phyloP scores from a whole-genome alignment of 2,329 filamentous ascomycete species.

The Paradendryphiella salina region DNA sequence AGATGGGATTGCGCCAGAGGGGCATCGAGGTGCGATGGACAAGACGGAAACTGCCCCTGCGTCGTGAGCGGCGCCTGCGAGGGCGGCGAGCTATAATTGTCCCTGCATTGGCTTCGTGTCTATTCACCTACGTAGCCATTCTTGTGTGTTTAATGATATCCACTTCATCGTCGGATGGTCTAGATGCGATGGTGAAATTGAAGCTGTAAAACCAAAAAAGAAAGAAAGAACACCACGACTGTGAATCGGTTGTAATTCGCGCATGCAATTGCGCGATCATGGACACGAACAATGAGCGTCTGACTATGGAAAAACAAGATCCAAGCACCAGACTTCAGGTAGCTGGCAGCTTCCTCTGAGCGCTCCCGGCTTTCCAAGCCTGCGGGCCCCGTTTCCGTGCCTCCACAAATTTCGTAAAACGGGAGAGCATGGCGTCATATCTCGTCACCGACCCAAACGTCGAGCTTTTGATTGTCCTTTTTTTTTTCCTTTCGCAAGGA shows the following conservation, averaged over 20 bases:
- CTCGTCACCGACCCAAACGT: conserved; percentile 18
- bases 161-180: conserved; percentile 6
- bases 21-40: conserved; percentile 30
- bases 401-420: conserved; percentile 3
- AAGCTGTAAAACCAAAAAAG: background rate
- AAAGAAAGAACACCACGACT: conserved; percentile 1
- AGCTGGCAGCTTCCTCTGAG: conserved; percentile 1
- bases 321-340: conserved; percentile 22
- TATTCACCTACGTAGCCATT: background rate
- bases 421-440: conserved; percentile 22
- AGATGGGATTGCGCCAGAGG: conserved; percentile 42
- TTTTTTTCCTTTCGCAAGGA: background rate
- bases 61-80: conserved; percentile 4
- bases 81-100: conserved; percentile 8
- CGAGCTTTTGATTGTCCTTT: conserved; percentile 4
- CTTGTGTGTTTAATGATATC: conserved; percentile 6
- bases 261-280: conserved; percentile 15
- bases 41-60: conserved; percentile 8
- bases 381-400: conserved; percentile 12
- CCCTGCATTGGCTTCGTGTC: conserved; percentile 17
- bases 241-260: background rate
- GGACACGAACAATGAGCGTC: conserved; percentile 3
- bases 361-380: conserved; percentile 2
- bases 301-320: conserved; percentile 6
- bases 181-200: background rate